Evolutionary conservation across 108 stramenopile genomes (phyloP).

Genomic region (Discostella stelligeroides): DNA sequence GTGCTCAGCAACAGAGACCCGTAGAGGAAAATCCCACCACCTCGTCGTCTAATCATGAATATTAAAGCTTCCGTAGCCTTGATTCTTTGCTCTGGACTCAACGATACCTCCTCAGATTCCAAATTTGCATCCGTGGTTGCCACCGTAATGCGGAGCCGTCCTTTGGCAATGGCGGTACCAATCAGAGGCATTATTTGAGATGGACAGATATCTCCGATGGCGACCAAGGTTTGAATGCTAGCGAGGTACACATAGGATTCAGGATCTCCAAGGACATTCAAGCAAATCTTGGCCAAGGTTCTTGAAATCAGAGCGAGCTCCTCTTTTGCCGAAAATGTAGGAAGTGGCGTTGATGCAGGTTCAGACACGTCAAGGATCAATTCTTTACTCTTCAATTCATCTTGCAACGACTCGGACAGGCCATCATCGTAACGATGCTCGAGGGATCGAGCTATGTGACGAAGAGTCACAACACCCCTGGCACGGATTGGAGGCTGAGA

Average conservation of each 20-base stretch:
- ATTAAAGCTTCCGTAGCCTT: constrained; percentile 80
- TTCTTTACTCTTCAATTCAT: constrained; percentile 6
- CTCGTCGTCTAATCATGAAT: constrained; percentile 73
- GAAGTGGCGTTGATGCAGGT: background rate
- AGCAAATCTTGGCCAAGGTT: constrained; percentile 46
- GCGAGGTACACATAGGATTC: constrained; percentile 92
- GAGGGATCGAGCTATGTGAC: constrained; percentile 62
- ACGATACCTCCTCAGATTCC: constrained; percentile 8
- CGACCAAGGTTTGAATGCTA: constrained; percentile 80
- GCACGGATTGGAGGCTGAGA: constrained; percentile 79
- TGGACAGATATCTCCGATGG: constrained; percentile 65
- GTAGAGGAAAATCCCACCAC: constrained; percentile 53
- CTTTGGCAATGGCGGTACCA: constrained; percentile 46
- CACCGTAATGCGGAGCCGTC: constrained; percentile 24
- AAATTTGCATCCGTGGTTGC: constrained; percentile 4
- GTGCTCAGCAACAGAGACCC: constrained; percentile 51
- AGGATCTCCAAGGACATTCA: constrained; percentile 64
- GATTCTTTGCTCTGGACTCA: constrained; percentile 67
- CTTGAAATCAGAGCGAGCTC: constrained; percentile 27
- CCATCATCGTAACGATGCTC: constrained; percentile 10
- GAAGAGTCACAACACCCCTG: constrained; percentile 70
- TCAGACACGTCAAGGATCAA: constrained; percentile 27
- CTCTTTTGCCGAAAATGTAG: constrained; percentile 7
- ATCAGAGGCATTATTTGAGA: constrained; percentile 57
- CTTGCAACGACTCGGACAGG: background rate